Percentiles rank a stretch among this genome's conserved stretches.
phyloP scores from a whole-genome alignment of 306 rosid species.

The Cicer bijugum region DNA sequence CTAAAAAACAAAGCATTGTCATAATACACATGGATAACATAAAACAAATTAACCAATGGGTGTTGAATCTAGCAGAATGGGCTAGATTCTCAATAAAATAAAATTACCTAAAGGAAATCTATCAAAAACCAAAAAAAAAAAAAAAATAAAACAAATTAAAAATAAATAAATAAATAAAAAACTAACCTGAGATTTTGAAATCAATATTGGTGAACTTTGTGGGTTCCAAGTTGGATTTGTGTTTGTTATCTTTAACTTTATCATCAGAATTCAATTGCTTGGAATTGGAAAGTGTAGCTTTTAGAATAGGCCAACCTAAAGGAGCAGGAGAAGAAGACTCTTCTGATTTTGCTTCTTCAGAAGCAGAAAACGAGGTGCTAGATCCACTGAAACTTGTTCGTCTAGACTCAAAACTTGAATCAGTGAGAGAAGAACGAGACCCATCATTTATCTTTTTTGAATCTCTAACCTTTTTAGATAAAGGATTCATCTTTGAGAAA shows the following conservation, averaged over 20 bases:
- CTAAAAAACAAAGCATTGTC: no score
- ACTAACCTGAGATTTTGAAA: constrained; percentile 71
- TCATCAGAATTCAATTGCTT: constrained; percentile 57
- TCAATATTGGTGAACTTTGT: constrained; percentile 47
- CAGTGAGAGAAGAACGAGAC: constrained; percentile 52
- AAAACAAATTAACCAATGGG: no score
- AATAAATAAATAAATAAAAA: background rate
- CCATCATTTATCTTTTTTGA: constrained; percentile 52
- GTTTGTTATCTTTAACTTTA: constrained; percentile 47
- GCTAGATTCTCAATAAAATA: no score
- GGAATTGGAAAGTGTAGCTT: constrained; percentile 63
- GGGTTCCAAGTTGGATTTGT: constrained; percentile 45
- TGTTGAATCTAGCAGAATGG: no score
- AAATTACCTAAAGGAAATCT: no score
- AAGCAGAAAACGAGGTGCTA: constrained; percentile 55
- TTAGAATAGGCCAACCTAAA: constrained; percentile 94
- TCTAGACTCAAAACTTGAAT: constrained; percentile 63
- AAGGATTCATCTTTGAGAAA: constrained; percentile 63
- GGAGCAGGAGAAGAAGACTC: constrained; percentile 66
- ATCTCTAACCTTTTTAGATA: constrained; percentile 48
- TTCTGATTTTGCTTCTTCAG: constrained; percentile 57
- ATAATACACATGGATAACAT: no score
- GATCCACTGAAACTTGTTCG: constrained; percentile 66
- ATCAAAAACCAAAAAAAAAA: background rate
- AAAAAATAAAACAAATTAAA: background rate